Evolutionary conservation across 2,329 filamentous ascomycete genomes (phyloP).

Genomic region (Tolypocladium tropicale): DNA sequence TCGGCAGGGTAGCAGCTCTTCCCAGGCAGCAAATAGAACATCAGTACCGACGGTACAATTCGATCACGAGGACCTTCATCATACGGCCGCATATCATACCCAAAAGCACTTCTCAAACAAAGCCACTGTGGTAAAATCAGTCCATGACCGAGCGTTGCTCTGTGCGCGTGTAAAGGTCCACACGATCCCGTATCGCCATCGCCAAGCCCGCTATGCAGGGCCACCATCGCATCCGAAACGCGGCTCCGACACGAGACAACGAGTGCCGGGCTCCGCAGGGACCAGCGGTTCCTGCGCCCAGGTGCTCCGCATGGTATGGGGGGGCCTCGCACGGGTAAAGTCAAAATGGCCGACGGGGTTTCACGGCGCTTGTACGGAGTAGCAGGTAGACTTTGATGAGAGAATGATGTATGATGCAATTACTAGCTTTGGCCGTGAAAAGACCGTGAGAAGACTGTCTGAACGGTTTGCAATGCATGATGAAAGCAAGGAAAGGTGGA

Average conservation of each 20-base stretch:
- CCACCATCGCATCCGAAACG: not conserved
- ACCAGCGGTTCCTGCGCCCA: not conserved
- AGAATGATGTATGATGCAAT: no score
- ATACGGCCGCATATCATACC: not conserved
- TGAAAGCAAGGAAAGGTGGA: not conserved
- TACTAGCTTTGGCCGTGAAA: not conserved
- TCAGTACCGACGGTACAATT: not conserved
- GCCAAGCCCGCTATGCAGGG: not conserved
- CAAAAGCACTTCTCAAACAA: not conserved
- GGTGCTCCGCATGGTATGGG: not conserved
- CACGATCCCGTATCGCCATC: not conserved
- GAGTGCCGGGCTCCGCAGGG: not conserved
- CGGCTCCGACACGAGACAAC: not conserved
- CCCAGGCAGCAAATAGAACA: no score
- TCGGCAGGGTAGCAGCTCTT: no score
- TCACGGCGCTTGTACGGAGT: no score
- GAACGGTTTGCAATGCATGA: no score
- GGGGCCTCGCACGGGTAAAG: not conserved
- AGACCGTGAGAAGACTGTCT: no score
- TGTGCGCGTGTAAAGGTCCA: no score
- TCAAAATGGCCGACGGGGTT: no score
- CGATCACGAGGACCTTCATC: not conserved
- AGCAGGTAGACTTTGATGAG: no score
- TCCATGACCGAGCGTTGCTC: no score
- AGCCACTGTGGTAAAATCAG: no score